These are phyloP conservation scores for Pseudopithomyces maydicus DNA, from an alignment of 2,329 filamentous ascomycete species.

Conservation along the genomic window DNA sequence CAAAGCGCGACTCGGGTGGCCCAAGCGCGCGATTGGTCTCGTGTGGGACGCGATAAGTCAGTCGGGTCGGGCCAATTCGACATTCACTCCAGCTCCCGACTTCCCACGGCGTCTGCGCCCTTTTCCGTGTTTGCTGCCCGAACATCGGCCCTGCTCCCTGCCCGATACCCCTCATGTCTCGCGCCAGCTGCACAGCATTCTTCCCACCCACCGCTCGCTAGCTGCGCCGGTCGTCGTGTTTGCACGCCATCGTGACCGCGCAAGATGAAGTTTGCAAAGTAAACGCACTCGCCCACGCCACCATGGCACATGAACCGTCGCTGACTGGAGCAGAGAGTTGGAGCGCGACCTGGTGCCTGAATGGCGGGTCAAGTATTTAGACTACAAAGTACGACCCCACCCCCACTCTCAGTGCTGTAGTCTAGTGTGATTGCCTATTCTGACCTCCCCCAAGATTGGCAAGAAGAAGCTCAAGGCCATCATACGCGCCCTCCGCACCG, in stretches of 20 bases:
- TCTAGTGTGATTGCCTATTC: conserved; percentile 13
- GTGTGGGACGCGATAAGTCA: neutral
- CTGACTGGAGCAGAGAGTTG: conserved; percentile 64
- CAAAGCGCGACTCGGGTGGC: neutral
- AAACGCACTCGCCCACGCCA: conserved; percentile 26
- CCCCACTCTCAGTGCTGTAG: neutral
- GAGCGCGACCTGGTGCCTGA: conserved; percentile 89
- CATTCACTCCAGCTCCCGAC: neutral
- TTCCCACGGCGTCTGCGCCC: neutral
- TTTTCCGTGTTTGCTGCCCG: neutral
- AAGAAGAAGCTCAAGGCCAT: conserved; percentile 94
- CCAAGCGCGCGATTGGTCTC: neutral
- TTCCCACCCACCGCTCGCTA: neutral
- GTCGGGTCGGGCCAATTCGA: neutral
- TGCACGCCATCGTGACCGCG: neutral
- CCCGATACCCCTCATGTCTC: neutral
- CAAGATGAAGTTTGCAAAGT: conserved; percentile 68
- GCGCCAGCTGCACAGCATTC: neutral
- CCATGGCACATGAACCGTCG: neutral
- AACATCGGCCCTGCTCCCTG: neutral
- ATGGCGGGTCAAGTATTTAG: conserved; percentile 91
- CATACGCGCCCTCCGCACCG: conserved; percentile 68
- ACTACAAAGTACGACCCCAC: conserved; percentile 73
- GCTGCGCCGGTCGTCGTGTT: neutral
- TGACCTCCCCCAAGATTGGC: conserved; percentile 57